Base-by-base conservation (phyloP, 805 yeast genomes). In the Kregervanrija fluxuum region DNA sequence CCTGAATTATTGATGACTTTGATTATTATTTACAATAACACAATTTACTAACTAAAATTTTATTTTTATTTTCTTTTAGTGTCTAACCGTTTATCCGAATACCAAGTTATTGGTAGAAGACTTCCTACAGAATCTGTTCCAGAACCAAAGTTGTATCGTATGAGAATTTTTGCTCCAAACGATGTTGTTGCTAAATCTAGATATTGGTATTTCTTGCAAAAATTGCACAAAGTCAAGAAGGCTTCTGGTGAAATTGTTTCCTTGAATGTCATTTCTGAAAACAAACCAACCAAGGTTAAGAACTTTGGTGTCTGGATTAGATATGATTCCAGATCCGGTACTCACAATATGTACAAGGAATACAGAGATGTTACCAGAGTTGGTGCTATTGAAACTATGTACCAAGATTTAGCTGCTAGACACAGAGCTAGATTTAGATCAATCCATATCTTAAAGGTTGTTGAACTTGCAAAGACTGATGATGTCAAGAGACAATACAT, bases 321-420 rank as follows among this genome's bases (percentile, higher is more conserved):
- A 82, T 93, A 93, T 86, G 99, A 93, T 73, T 93, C 99, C 60
- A 95, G 99, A 85, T 93, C 99, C 62, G 99, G 99, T 80, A 90
- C 96, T 68, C 99, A 93, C 95, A 93, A 93, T 95, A 93, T 93
- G 97, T 93, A 93, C 96, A 93, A 93, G 83, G 99, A 93, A 81
- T 87, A 88, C 93, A 89, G 99, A 78, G 99, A 91, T 67, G 95
- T 91, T 65, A 77, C 96, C 80, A 93, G 99, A 81, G 95, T 89
- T 56, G 95, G 87, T 73, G 99, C 98, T 62, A 97, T 93, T 69
- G 95, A 86, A 75, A 79, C 93, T 70, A 84, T 93, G 84, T 93
- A 93, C 93, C 90, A 85, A 75, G 99, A 93, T 77, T 85, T 93
- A 85, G 99, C 99, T 76, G 97, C 99, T 64, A 90, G 99, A 81